These are phyloP conservation scores for Trichosporon asahii DNA, from an alignment of 1,284 basidiomycete genomes.

Conservation along the genomic window DNA sequence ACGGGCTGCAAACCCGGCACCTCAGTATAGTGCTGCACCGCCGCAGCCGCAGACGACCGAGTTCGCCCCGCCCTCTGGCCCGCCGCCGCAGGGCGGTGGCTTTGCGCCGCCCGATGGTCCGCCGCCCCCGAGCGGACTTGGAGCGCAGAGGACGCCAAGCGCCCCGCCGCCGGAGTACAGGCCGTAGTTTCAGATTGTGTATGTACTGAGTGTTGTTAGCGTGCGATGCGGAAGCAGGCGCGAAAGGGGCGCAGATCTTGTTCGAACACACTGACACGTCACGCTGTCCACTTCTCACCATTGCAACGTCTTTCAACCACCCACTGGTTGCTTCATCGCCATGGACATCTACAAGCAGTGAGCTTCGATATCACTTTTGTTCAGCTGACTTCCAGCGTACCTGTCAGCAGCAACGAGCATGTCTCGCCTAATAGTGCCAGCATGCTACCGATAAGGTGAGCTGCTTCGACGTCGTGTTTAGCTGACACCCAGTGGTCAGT, in stretches of 20 bases:
- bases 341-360: too few relatives aligned
- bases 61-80: not conserved
- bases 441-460: too few relatives aligned
- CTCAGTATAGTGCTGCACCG: not conserved
- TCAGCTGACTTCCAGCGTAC: too few relatives aligned
- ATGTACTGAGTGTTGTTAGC: not conserved
- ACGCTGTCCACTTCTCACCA: not conserved
- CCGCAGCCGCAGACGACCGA: not conserved
- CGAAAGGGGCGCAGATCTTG: not conserved
- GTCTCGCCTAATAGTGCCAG: too few relatives aligned
- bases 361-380: too few relatives aligned
- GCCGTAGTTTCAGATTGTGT: not conserved
- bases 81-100: not conserved
- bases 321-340: too few relatives aligned
- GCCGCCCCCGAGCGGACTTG: not conserved
- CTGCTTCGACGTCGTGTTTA: too few relatives aligned
- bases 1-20: not conserved
- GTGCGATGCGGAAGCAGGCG: not conserved
- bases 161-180: not conserved
- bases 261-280: not conserved
- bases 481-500: too few relatives aligned
- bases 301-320: too few relatives aligned
- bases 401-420: too few relatives aligned
- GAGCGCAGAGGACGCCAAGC: not conserved
- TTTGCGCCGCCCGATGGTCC: not conserved